Evolutionary conservation across 495 filamentous ascomycete species (phyloP).

Genomic region (Sporormia fimetaria): DNA sequence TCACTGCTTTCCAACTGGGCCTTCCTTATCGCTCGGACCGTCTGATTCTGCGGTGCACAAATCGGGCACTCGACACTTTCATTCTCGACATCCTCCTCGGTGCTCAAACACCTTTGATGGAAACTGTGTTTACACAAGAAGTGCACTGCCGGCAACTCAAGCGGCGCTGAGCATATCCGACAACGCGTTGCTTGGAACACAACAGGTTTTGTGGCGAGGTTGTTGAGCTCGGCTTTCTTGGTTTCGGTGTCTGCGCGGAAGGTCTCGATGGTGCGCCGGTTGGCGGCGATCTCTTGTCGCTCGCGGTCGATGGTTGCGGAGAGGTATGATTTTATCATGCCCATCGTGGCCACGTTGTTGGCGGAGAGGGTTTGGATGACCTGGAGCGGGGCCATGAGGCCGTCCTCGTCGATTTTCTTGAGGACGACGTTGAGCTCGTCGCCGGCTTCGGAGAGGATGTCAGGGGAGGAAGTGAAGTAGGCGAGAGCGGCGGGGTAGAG

Average conservation of each 20-base stretch:
- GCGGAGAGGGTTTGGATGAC: conserved; percentile 86
- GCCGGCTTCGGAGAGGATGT: conserved; percentile 76
- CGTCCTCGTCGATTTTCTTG: conserved; percentile 75
- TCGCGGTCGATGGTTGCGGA: conserved; percentile 79
- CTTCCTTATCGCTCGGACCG: conserved; percentile 71
- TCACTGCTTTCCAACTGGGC: conserved; percentile 81
- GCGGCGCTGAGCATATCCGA: conserved; percentile 56
- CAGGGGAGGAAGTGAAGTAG: conserved; percentile 79
- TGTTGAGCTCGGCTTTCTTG: conserved; percentile 64
- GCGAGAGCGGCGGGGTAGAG: conserved; percentile 86
- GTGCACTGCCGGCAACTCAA: conserved; percentile 84
- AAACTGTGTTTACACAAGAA: conserved; percentile 95
- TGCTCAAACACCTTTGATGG: conserved; percentile 67
- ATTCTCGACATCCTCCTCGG: conserved; percentile 43
- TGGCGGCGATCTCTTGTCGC: conserved; percentile 73
- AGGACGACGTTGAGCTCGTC: conserved; percentile 72
- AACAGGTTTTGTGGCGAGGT: conserved; percentile 63
- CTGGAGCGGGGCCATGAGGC: conserved; percentile 90
- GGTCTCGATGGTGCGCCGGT: conserved; percentile 68
- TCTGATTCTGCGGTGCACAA: conserved; percentile 72
- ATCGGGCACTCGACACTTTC: conserved; percentile 66
- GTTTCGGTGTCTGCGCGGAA: conserved; percentile 77
- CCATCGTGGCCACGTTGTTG: conserved; percentile 87
- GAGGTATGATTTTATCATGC: conserved; percentile 89
- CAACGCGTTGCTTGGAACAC: conserved; percentile 89